Percentiles rank a stretch among this genome's conserved stretches.
phyloP scores from a whole-genome alignment of 371 early-diverging fungal genomes.

The Syncephalastrum racemosum region DNA sequence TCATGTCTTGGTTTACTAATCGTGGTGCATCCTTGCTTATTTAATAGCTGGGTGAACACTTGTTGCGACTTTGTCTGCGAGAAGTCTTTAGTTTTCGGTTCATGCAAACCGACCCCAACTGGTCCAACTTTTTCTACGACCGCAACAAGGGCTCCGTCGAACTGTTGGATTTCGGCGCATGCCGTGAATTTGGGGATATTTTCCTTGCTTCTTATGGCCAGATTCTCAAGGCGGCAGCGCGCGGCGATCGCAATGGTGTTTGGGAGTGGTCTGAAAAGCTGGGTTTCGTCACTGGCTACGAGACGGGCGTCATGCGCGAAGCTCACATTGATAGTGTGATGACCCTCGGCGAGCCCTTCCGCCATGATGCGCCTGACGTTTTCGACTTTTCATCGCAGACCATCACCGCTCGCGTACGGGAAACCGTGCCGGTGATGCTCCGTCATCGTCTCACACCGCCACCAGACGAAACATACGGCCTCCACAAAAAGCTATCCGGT shows the following conservation, averaged over 20 bases:
- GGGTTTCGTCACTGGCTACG: conserved; percentile 93
- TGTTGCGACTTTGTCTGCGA: conserved; percentile 81
- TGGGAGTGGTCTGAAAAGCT: conserved; percentile 76
- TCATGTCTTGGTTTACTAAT: conserved; percentile 5
- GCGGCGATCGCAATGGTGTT: conserved; percentile 74
- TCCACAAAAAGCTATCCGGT: conserved; percentile 94
- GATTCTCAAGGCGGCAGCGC: conserved; percentile 75
- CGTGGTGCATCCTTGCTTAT: background rate
- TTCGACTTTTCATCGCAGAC: conserved; percentile 85
- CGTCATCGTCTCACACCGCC: conserved; percentile 93
- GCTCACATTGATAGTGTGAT: conserved; percentile 92
- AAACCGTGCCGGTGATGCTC: conserved; percentile 93
- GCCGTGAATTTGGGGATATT: conserved; percentile 73
- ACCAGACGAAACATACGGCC: conserved; percentile 94
- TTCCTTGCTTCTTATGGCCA: conserved; percentile 80
- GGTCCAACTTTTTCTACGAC: conserved; percentile 96
- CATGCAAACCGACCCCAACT: conserved; percentile 99
- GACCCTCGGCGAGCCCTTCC: conserved; percentile 88
- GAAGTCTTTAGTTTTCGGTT: conserved; percentile 91
- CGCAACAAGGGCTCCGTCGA: conserved; percentile 63
- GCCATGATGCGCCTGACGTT: conserved; percentile 40
- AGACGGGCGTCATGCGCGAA: conserved; percentile 82
- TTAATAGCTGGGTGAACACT: conserved; percentile 41
- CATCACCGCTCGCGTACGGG: conserved; percentile 79
- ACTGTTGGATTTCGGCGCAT: conserved; percentile 94